Evolutionary conservation across 2,329 filamentous ascomycete genomes (phyloP).

Genomic region (Exserohilum turcica): DNA sequence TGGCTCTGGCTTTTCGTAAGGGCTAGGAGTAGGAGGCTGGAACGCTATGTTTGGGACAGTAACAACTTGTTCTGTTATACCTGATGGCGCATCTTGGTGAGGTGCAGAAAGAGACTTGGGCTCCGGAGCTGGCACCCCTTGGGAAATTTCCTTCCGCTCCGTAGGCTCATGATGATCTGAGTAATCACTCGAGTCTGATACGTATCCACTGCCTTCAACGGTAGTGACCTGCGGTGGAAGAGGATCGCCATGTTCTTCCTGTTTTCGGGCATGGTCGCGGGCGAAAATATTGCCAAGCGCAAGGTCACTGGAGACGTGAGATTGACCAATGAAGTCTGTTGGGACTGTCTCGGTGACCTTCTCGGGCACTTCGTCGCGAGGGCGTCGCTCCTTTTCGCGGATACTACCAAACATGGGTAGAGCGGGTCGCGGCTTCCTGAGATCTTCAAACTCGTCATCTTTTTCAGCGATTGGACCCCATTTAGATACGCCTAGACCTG

Average conservation of each 20-base stretch:
- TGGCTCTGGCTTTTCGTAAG: conserved; percentile 31
- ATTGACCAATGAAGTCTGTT: conserved; percentile 40
- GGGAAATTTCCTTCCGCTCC: conserved; percentile 13
- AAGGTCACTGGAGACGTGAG: conserved; percentile 65
- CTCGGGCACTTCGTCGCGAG: conserved; percentile 57
- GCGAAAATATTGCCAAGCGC: conserved; percentile 61
- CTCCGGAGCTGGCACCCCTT: conserved; percentile 24
- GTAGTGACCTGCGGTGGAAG: conserved; percentile 73
- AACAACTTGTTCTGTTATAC: conserved; percentile 16
- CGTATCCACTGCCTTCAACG: conserved; percentile 68
- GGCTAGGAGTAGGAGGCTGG: conserved; percentile 44
- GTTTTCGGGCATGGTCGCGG: conserved; percentile 59
- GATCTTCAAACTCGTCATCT: conserved; percentile 66
- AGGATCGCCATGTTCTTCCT: conserved; percentile 58
- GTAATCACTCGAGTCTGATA: conserved; percentile 60
- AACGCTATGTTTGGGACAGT: conserved; percentile 44
- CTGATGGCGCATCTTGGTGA: conserved; percentile 16
- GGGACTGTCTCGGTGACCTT: conserved; percentile 56
- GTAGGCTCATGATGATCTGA: conserved; percentile 17
- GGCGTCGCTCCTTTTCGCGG: conserved; percentile 62
- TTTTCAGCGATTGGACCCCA: conserved; percentile 52
- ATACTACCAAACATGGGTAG: conserved; percentile 78
- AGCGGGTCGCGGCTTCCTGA: conserved; percentile 75
- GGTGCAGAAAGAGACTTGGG: conserved; percentile 37
- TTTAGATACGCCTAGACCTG: conserved; percentile 45